These are phyloP conservation scores for Pseudomicrostroma phylloplanum DNA, from an alignment of 1,284 basidiomycete species.

Conservation along the genomic window DNA sequence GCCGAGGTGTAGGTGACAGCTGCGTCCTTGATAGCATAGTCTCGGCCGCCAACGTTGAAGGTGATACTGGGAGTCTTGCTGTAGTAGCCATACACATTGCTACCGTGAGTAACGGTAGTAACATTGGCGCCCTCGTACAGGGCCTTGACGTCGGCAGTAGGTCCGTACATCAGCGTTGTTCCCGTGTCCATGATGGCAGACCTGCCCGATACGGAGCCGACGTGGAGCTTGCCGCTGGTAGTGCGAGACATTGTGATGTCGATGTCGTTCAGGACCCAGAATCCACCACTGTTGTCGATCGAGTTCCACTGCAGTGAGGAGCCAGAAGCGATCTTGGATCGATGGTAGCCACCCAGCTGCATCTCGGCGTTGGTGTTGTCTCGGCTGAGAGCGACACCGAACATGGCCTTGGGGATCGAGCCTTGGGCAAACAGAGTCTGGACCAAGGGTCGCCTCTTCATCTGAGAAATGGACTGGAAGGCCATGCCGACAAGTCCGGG, in stretches of 20 bases:
- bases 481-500: conserved; percentile 5
- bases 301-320: background rate
- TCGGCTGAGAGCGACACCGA: background rate
- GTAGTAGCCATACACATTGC: background rate
- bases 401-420: background rate
- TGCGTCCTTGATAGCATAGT: background rate
- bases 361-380: background rate
- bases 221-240: background rate
- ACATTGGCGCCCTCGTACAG: background rate
- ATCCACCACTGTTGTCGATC: conserved; percentile 1
- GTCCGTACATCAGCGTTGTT: background rate
- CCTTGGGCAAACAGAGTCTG: background rate
- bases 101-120: background rate
- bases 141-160: background rate
- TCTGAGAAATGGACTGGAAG: background rate
- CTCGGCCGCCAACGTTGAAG: background rate
- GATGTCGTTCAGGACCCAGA: background rate
- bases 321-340: background rate
- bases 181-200: conserved; percentile 2
- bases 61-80: background rate
- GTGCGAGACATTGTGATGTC: background rate
- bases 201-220: background rate
- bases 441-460: background rate
- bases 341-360: conserved; percentile 1
- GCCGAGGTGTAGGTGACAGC: background rate